These are phyloP conservation scores for Fusarium guadeloupense DNA, from an alignment of 2,329 filamentous ascomycete genomes.

Conservation along the genomic window DNA sequence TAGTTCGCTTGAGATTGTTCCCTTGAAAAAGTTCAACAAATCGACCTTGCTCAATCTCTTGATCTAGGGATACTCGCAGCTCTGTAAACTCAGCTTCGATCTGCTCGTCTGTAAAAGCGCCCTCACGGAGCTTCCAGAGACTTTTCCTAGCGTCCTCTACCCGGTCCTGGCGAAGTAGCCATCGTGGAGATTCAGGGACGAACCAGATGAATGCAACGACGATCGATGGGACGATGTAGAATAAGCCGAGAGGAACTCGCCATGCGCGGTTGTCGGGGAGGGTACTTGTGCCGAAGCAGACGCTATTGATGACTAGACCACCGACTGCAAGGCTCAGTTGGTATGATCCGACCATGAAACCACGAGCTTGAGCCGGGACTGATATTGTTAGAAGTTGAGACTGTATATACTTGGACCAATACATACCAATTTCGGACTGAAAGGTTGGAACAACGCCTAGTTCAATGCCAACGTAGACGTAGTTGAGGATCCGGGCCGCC, in stretches of 20 bases:
- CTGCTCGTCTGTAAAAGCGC: conserved; percentile 26
- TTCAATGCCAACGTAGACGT: conserved; percentile 40
- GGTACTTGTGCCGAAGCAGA: conserved; percentile 35
- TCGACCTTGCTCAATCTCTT: conserved; percentile 28
- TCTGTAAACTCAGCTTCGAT: conserved; percentile 30
- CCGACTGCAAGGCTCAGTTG: conserved; percentile 45
- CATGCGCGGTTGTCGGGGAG: conserved; percentile 34
- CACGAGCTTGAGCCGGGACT: conserved; percentile 45
- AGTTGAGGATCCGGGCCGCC: conserved; percentile 37
- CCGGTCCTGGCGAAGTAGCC: conserved; percentile 35
- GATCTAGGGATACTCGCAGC: conserved; percentile 14
- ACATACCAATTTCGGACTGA: conserved; percentile 47
- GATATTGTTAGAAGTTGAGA: fast-evolving
- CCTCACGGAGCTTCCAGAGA: conserved; percentile 18
- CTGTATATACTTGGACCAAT: fast-evolving
- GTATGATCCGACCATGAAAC: conserved; percentile 49
- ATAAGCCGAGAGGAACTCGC: conserved; percentile 37
- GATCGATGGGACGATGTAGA: conserved; percentile 34
- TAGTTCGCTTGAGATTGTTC: conserved; percentile 22
- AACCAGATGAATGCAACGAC: conserved; percentile 28
- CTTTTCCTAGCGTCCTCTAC: conserved; percentile 23
- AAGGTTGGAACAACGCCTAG: conserved; percentile 46
- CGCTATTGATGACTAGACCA: conserved; percentile 40
- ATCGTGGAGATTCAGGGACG: conserved; percentile 41
- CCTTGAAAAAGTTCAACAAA: conserved; percentile 23